Evolutionary conservation across 768 basidiomycete genomes (phyloP).

Genomic region (Artomyces pyxidatus): DNA sequence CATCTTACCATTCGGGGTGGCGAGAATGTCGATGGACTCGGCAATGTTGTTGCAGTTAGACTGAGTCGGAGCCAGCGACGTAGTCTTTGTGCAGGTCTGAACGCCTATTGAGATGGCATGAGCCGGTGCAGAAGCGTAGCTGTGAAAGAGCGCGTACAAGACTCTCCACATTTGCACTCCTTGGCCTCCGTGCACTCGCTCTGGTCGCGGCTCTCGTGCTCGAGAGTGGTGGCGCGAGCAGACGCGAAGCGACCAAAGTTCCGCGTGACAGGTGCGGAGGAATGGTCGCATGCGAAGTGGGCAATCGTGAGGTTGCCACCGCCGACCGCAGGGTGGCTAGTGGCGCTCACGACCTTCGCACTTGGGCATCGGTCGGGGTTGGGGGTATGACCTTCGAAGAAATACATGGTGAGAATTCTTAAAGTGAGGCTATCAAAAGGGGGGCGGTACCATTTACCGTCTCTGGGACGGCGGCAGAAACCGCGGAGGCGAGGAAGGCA

Average conservation of each 20-base stretch:
- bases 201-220: not conserved
- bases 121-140: not conserved
- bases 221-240: not conserved
- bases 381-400: not conserved
- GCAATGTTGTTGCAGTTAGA: not conserved
- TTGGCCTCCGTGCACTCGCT: not conserved
- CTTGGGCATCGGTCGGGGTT: not conserved
- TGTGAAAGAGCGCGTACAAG: not conserved
- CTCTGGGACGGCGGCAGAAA: not conserved
- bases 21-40: not conserved
- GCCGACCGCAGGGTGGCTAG: not conserved
- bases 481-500: not conserved
- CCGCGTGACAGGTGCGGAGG: not conserved
- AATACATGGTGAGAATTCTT: not conserved
- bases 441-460: not conserved
- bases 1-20: not conserved
- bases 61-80: not conserved
- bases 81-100: not conserved
- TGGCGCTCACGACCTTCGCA: not conserved
- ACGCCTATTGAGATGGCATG: not conserved
- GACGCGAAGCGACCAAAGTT: not conserved
- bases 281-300: not conserved
- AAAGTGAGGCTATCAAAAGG: not conserved
- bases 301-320: slow-evolving; percentile 1
- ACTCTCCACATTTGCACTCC: not conserved